Evolutionary conservation across 1,139 yeast species (phyloP), one percentile per base, ranked within the genome.

Genomic region (Suhomyces guaymorum): DNA sequence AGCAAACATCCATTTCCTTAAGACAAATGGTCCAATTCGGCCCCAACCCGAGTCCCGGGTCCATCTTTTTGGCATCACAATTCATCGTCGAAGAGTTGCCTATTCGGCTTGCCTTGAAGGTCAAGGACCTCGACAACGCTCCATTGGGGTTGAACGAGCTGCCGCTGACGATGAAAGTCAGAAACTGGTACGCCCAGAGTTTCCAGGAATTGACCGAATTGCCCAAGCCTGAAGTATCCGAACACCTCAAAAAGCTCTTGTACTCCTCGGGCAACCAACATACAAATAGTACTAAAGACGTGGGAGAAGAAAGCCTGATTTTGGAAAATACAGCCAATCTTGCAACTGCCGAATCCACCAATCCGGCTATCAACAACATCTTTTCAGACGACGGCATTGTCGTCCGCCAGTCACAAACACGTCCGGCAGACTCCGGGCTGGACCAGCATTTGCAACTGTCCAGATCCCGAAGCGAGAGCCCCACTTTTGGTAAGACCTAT

Each of bases 21-120:
- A 70, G 89, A 39, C 96, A 86, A 57, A 87, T 88, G 96, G 96
- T 88, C n/a, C 92, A 85, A 56, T 86, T 87, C 62, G 96, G 96
- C 3, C 80, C 82, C 8, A 68, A 73, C 32, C 92, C 95, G 3
- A 73, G 78, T 18, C 87, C 85, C 11, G 95, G 94, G 2, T 79
- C 87, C 7, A 67, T 88, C 29, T 88, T 84, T 55, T 73, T 87
- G 35, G 96, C 95, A 1, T 83, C 92, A 10, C 87, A 83, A 57
- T 88, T 88, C 57, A 81, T 87, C 10, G 88, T 85, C 2, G 89
- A 86, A 53, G 96, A 89, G 57, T 71, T 89, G 29, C 96, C 96
- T 4, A 86, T 89, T 27, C 68, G 97, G 42, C 67, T 88, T 33
- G 95, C 96, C 2, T 84, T 85, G 48, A 75, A 95, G 39, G 95